A percentile compares a stretch with the other conserved stretches of the same genome.
Conservation (phyloP, 129 eudicot species). For the Calendula officinalis region DNA sequence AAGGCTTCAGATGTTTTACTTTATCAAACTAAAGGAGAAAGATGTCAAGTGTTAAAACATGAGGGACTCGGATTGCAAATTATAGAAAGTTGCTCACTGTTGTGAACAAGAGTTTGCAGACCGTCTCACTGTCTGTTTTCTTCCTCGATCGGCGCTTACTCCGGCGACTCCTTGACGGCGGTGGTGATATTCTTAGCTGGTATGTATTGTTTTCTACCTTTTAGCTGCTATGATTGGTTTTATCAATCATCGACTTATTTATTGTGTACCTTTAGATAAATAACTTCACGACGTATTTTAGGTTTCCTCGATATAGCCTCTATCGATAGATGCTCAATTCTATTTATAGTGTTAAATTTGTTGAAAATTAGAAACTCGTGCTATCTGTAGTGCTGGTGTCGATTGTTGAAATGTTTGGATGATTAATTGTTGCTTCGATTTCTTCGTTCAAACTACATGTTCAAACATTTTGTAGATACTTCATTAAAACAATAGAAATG, state of each 20-base stretch:
- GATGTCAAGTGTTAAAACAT: background rate
- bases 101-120: background rate
- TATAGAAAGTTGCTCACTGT: background rate
- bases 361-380: background rate
- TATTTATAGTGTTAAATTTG: background rate
- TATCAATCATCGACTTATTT: background rate
- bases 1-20: too few relatives aligned
- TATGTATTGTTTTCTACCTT: background rate
- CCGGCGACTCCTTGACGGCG: slow-evolving; percentile 19
- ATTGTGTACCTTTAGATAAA: slow-evolving; percentile 7
- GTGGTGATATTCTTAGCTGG: slow-evolving; percentile 7
- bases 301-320: background rate
- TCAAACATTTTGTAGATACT: too few relatives aligned
- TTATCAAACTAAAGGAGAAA: background rate
- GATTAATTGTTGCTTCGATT: too few relatives aligned
- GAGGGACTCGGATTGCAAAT: slow-evolving; percentile 1
- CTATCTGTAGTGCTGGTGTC: background rate
- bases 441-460: too few relatives aligned
- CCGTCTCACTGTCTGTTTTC: background rate
- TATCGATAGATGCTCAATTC: background rate
- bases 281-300: background rate
- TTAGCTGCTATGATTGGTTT: background rate
- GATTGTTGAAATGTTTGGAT: too few relatives aligned
- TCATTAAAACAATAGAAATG: background rate
- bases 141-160: slow-evolving; percentile 20